phyloP scores from a whole-genome alignment of 768 basidiomycete genomes.

The Clavaria fumosa region DNA sequence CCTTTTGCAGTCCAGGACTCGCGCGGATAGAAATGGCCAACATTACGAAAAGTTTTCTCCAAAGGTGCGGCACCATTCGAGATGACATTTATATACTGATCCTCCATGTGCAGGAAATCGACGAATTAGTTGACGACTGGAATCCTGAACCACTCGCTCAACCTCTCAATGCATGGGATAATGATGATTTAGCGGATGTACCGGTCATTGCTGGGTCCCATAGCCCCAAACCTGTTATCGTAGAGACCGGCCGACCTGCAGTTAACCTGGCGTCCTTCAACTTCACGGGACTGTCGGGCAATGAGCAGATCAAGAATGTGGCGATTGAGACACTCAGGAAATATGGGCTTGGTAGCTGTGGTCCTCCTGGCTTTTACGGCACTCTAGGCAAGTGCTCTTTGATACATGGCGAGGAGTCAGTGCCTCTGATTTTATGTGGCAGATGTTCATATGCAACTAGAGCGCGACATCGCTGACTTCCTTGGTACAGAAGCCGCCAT shows the following conservation, averaged over 20 bases:
- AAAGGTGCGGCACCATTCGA: too few species aligned
- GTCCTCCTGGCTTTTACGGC: conserved; percentile 95
- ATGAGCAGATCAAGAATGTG: conserved; percentile 72
- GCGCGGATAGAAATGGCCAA: conserved; percentile 69
- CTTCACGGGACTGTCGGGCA: conserved; percentile 79
- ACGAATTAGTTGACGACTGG: conserved; percentile 96
- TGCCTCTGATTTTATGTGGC: too few species aligned
- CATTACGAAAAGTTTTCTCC: conserved; percentile 86
- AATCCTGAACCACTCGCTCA: conserved; percentile 67
- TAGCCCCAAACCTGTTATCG: conserved; percentile 70
- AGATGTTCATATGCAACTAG: conserved; percentile 89
- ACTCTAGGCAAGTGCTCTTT: conserved; percentile 57
- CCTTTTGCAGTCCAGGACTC: conserved; percentile 76
- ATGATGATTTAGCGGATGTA: conserved; percentile 52
- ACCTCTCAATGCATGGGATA: conserved; percentile 42
- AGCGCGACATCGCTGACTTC: conserved; percentile 82
- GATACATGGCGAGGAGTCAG: too few species aligned
- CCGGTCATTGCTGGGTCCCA: conserved; percentile 70
- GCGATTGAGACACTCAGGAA: conserved; percentile 73
- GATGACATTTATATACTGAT: too few species aligned
- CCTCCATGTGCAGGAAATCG: conserved; percentile 55
- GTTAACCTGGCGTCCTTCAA: conserved; percentile 84
- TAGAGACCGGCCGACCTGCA: conserved; percentile 55
- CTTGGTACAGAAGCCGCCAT: conserved; percentile 81
- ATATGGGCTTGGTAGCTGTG: conserved; percentile 91